Evolutionary conservation across 192 early-diverging fungal species (phyloP), one percentile per base, ranked within the genome.

Genomic region (Umbelopsis sp.): DNA sequence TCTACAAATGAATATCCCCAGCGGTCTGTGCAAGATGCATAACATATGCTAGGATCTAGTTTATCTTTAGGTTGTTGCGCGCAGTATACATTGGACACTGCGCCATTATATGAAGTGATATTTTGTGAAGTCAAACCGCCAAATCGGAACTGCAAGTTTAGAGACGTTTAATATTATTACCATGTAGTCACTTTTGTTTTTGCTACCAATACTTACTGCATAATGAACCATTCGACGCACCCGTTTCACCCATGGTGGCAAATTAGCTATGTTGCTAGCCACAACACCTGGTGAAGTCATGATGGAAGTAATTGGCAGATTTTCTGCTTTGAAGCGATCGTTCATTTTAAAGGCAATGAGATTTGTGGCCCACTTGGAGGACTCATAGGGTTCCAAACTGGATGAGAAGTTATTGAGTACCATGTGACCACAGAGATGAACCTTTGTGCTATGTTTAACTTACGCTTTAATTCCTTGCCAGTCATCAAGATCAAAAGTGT

Each of bases 221-320:
- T 77, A 77, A 78, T 73, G 61, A 65, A 66, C 23, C 23, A 75
- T 4, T 13, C 23, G 49, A 44, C 78, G 51, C 22, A 68, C 44
- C 6, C 41, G 41, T 0, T 67, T 67, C 9, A 86, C 78, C 80
- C 78, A 84, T 10, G 30, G 4, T 7, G 82, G 71, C n/a, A 86
- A 61, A 20, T 74, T 67, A 21, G 77, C 85, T 65, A 86, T 84
- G 3, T 76, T 78, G 46, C 76, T 83, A 3, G 83, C 84, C 3
- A 86, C 86, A 8, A 88, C 81, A 16, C 86, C 86, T 49, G 86
- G 86, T 27, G 82, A 78, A 20, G 86, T 88, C 13, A 75, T 71
- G 41, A 83, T 76, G 8, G 80, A 86, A 23, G 71, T 52, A 41
- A 87, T 82, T 23, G 77, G 55, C 30, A 58, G 7, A 12, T 68